These are phyloP conservation scores for Acanthamoeba castellanii DNA, from an alignment of 208 protist genomes.

Conservation along the genomic window DNA sequence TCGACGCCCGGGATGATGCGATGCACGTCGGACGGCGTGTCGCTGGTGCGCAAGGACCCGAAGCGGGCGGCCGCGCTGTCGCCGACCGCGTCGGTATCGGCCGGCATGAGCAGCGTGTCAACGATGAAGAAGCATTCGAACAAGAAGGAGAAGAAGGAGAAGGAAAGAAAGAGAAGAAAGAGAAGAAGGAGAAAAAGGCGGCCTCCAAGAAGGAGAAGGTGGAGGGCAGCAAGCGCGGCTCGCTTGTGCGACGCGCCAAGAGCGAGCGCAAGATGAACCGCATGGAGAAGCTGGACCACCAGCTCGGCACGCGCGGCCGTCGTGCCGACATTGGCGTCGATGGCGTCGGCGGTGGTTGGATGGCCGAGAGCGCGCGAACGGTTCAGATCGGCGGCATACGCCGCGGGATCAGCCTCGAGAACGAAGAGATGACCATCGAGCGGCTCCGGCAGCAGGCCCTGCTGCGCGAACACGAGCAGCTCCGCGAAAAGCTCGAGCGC, in stretches of 20 bases:
- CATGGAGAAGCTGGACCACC: background rate
- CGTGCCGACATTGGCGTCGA: background rate
- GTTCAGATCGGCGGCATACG: background rate
- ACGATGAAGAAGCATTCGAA: background rate
- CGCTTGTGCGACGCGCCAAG: background rate
- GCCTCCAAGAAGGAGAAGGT: background rate
- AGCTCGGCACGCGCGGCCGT: background rate
- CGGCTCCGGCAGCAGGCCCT: background rate
- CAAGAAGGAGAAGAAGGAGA: background rate
- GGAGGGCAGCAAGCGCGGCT: background rate
- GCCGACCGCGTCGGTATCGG: background rate
- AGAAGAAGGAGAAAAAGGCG: background rate
- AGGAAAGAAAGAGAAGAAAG: background rate
- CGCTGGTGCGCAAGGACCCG: background rate
- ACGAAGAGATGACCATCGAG: constrained; percentile 5
- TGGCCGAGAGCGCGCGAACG: background rate
- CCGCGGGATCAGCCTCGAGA: constrained; percentile 3
- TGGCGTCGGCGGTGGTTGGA: background rate
- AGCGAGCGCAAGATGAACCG: background rate
- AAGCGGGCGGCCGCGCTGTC: background rate
- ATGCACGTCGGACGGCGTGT: constrained; percentile 31
- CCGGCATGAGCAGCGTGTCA: background rate
- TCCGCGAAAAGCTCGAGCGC: background rate
- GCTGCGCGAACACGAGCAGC: background rate
- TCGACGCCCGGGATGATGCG: background rate